Percentiles rank a stretch among this genome's conserved stretches.
Evolutionary conservation across 2,329 filamentous ascomycete genomes (phyloP).

Genomic region (Hysterium pulicare): DNA sequence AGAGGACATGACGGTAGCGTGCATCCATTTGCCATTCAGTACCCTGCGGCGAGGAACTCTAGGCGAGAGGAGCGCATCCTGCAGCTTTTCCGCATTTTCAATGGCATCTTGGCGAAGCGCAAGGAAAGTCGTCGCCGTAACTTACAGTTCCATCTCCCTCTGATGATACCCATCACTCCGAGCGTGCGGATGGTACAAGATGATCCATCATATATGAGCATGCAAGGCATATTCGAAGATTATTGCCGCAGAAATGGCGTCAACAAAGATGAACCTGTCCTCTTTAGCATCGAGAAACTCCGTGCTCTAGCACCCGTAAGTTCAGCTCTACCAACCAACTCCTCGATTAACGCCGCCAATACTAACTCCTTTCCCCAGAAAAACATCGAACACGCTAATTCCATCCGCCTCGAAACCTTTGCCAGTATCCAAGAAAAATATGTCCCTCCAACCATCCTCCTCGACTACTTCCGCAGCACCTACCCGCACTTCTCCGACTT

Average conservation of each 20-base stretch:
- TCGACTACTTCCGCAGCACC: constrained; percentile 84
- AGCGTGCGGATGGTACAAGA: constrained; percentile 95
- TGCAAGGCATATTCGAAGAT: constrained; percentile 95
- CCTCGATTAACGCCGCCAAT: constrained; percentile 12
- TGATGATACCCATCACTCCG: constrained; percentile 93
- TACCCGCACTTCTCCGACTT: constrained; percentile 91
- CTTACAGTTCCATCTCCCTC: constrained; percentile 89
- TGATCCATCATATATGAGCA: constrained; percentile 86
- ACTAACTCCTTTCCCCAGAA: constrained; percentile 47
- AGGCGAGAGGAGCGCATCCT: constrained; percentile 91
- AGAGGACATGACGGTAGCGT: constrained; percentile 95
- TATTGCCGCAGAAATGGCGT: constrained; percentile 84
- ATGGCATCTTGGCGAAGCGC: constrained; percentile 83
- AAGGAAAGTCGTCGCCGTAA: constrained; percentile 94
- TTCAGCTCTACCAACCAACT: constrained; percentile 8
- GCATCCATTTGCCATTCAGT: constrained; percentile 95
- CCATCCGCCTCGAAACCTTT: constrained; percentile 85
- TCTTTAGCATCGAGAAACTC: constrained; percentile 95
- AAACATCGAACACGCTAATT: constrained; percentile 64
- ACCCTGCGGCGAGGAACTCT: constrained; percentile 88
- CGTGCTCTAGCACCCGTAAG: constrained; percentile 56
- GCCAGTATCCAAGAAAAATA: constrained; percentile 90
- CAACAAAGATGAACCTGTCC: constrained; percentile 90
- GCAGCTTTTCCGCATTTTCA: constrained; percentile 96
- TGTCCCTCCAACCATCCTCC: constrained; percentile 76